Conservation (phyloP, 257 asterid genomes). For the Solanum sejunctum region DNA sequence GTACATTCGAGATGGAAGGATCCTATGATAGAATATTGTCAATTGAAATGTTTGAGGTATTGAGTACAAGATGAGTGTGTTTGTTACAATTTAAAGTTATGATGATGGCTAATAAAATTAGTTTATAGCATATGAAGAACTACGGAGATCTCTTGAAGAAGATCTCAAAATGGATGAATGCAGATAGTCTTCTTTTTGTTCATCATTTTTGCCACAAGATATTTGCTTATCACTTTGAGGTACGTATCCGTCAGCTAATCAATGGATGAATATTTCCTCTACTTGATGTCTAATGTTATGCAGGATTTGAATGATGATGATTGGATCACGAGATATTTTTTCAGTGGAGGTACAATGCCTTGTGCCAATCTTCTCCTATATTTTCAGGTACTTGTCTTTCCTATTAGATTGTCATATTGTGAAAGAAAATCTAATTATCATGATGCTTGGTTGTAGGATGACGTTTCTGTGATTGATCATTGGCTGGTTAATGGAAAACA, state of each 20-base stretch:
- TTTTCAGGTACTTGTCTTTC: constrained; percentile 41
- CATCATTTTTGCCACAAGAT: constrained; percentile 83
- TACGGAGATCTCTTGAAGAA: constrained; percentile 69
- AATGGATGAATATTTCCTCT: not conserved
- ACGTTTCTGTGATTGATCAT: constrained; percentile 65
- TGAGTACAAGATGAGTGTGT: not conserved
- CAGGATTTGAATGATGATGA: constrained; percentile 82
- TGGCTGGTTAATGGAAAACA: constrained; percentile 94
- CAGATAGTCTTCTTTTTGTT: constrained; percentile 62
- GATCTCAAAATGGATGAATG: constrained; percentile 80
- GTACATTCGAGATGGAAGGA: constrained; percentile 71
- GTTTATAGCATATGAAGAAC: constrained; percentile 81
- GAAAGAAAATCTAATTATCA: not conserved
- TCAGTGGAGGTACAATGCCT: constrained; percentile 93
- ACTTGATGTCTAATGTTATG: not conserved
- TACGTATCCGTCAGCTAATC: not conserved
- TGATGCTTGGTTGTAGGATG: constrained; percentile 46
- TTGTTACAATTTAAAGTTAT: not conserved
- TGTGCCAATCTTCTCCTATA: constrained; percentile 84
- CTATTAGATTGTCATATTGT: too few species aligned
- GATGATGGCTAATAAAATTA: not conserved
- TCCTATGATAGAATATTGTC: constrained; percentile 81
- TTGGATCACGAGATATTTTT: constrained; percentile 93
- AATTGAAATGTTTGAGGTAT: constrained; percentile 90
- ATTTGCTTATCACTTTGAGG: constrained; percentile 95